Percentiles rank a stretch among this genome's conserved stretches.
Evolutionary conservation across 495 filamentous ascomycete species (phyloP).

Genomic region (Antarctomyces pellizariae): DNA sequence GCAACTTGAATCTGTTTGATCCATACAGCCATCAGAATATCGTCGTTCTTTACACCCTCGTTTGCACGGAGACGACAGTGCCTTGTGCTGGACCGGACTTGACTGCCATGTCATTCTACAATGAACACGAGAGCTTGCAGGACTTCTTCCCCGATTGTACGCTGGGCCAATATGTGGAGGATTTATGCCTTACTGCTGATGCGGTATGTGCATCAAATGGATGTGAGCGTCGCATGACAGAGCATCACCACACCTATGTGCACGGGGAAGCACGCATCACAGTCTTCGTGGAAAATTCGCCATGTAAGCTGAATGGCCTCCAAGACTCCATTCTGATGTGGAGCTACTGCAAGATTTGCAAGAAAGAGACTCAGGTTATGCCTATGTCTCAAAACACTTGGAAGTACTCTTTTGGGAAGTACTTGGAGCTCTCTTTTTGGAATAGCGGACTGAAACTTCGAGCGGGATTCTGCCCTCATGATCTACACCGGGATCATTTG

Average conservation of each 20-base stretch:
- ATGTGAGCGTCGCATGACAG: constrained; percentile 71
- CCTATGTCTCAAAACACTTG: constrained; percentile 91
- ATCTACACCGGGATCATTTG: constrained; percentile 77
- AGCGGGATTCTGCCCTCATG: constrained; percentile 71
- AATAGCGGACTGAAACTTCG: constrained; percentile 59
- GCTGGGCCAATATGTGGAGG: constrained; percentile 86
- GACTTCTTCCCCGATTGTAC: constrained; percentile 71
- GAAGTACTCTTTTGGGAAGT: constrained; percentile 98
- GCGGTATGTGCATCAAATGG: constrained; percentile 57
- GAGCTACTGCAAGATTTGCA: constrained; percentile 83
- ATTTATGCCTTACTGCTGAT: constrained; percentile 54
- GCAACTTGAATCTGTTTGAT: constrained; percentile 69
- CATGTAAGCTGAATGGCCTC: constrained; percentile 42
- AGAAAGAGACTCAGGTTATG: constrained; percentile 67
- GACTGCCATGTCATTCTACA: constrained; percentile 74
- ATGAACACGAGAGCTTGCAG: constrained; percentile 50
- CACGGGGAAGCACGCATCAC: constrained; percentile 89
- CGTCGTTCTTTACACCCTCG: constrained; percentile 78
- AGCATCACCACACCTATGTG: constrained; percentile 93
- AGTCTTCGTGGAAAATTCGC: constrained; percentile 57
- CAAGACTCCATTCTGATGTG: constrained; percentile 85
- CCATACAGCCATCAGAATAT: constrained; percentile 90
- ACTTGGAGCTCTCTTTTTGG: constrained; percentile 92
- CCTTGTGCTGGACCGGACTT: constrained; percentile 80
- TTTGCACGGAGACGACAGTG: constrained; percentile 73